Conservation (phyloP, 495 filamentous ascomycete species). For the Hyaloscypha hepaticicola region DNA sequence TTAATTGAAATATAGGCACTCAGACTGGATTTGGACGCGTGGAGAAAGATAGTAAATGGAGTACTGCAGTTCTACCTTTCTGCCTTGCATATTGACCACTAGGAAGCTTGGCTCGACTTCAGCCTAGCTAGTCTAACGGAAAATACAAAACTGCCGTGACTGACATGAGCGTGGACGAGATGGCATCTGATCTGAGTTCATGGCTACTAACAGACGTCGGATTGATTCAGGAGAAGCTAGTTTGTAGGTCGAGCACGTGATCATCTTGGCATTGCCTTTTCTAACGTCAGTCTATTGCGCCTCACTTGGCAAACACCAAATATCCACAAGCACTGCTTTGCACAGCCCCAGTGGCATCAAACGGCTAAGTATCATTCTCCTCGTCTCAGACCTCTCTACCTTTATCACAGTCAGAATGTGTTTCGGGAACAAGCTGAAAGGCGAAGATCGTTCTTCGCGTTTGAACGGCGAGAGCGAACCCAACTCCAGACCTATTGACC, state of each 20-base stretch:
- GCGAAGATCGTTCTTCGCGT: slow-evolving; percentile 17
- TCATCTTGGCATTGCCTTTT: not conserved
- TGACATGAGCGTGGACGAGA: no score
- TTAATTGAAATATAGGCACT: no score
- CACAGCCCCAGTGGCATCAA: slow-evolving; percentile 15
- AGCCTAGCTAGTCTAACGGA: no score
- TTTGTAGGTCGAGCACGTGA: not conserved
- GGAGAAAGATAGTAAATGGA: no score
- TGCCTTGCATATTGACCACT: no score
- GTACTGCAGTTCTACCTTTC: no score
- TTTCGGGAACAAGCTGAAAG: slow-evolving; percentile 28
- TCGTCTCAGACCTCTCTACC: not conserved
- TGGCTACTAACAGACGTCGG: no score
- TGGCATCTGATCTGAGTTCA: no score
- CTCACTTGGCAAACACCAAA: slow-evolving; percentile 4
- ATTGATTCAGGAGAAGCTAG: no score
- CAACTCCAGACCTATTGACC: slow-evolving; percentile 23
- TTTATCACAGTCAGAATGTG: slow-evolving; percentile 14
- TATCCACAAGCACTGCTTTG: not conserved
- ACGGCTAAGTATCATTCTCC: slow-evolving; percentile 8
- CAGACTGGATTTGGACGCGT: no score
- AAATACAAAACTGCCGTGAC: no score
- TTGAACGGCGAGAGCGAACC: not conserved
- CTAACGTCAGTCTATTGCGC: slow-evolving; percentile 1
- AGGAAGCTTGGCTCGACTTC: no score